Evolutionary conservation across 331 rosid species (phyloP).

Genomic region (Acacia pycnantha): DNA sequence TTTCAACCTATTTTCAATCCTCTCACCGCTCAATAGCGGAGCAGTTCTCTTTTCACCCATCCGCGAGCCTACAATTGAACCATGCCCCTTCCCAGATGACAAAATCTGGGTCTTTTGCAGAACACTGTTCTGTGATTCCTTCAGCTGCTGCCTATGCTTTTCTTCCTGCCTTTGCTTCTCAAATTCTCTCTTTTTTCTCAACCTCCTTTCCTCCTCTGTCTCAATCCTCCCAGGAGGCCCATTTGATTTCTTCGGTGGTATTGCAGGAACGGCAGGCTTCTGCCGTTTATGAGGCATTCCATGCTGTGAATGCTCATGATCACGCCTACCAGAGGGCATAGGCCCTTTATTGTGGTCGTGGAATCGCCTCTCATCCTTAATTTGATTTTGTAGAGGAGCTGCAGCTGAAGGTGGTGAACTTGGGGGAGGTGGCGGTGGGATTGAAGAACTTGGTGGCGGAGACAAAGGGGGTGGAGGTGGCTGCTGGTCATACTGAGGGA

Average conservation of each 20-base stretch:
- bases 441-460: slow-evolving; percentile 59
- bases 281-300: slow-evolving; percentile 55
- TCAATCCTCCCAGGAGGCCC: slow-evolving; percentile 63
- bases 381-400: slow-evolving; percentile 40
- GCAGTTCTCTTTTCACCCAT: slow-evolving; percentile 80
- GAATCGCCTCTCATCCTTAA: slow-evolving; percentile 44
- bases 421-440: slow-evolving; percentile 80
- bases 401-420: slow-evolving; percentile 60
- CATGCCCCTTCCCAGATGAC: slow-evolving; percentile 81
- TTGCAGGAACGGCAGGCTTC: slow-evolving; percentile 50
- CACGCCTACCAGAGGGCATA: slow-evolving; percentile 58
- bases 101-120: slow-evolving; percentile 69
- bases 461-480: slow-evolving; percentile 67
- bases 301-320: slow-evolving; percentile 55
- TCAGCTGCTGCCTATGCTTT: slow-evolving; percentile 81
- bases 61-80: slow-evolving; percentile 81
- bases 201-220: slow-evolving; percentile 83
- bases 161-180: slow-evolving; percentile 92
- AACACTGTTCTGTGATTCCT: slow-evolving; percentile 78
- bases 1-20: slow-evolving; percentile 93
- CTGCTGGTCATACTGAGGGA: slow-evolving; percentile 58
- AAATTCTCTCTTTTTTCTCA: slow-evolving; percentile 79
- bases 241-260: slow-evolving; percentile 53
- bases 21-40: slow-evolving; percentile 75
- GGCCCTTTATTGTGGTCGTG: slow-evolving; percentile 50